Base-by-base conservation (phyloP, 164 flowering plant species). In the Chimonanthus praecox region DNA sequence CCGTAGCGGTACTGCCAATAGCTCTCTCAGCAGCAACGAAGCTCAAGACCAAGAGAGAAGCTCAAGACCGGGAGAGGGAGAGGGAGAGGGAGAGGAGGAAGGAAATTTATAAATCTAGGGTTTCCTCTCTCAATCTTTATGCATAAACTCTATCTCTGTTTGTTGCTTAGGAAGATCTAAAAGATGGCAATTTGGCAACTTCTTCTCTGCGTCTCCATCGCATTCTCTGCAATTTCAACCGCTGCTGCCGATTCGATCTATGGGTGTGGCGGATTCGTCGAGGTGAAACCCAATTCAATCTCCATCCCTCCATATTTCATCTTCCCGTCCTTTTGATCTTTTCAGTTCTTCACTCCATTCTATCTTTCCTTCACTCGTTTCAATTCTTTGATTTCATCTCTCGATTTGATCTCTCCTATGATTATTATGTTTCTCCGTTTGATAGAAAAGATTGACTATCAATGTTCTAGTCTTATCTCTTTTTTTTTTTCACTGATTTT, bases 221-320 rank as follows among this genome's bases (percentile, higher is more conserved):
- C 74, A 10, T 44, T 84, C 49, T 78, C 49, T 66, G 70, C 77
- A 16, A 33, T 65, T 46, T 66, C 49, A 43, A 20, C 82, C 74
- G 78, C 75, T 43, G 74, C 79, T 63, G 97, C 92, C 10, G 90
- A 92, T 84, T 84, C 97, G 21, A 90, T 96, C 73, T 88, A 91
- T 49, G 99, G 99, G 4, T 96, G 99, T 71, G 99, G 99, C 48
- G 99, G 98, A 80, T 96, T 96, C 63, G 87, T 96, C 79, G 97
- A 92, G 98, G 99, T 93, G 64, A 76, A 61, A 11, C 5, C 33
- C 33, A 33, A 33, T 50, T 8, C 43, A 21, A 63, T 72, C n/a
- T 15, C 58, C 20, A 5, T 16, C 2, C 15, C 64, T 47, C 7
- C 1, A 4, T 74, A 33, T 58, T 60, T 7, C 4, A 45, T 67